Evolutionary conservation across 257 asterid species (phyloP).

Genomic region (Scutellaria barbata): DNA sequence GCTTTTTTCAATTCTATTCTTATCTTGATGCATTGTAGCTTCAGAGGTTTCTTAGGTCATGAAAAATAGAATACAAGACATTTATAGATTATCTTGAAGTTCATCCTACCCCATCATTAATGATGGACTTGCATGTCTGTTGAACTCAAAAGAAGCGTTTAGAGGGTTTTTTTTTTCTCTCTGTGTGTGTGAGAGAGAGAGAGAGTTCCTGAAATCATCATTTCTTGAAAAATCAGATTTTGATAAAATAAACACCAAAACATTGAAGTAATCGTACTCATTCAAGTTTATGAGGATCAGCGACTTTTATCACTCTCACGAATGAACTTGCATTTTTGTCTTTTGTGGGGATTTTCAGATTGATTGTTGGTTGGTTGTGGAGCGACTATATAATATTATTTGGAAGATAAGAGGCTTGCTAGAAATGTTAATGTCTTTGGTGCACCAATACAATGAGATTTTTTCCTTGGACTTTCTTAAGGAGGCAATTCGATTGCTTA

Average conservation of each 20-base stretch:
- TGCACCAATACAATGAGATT: not conserved
- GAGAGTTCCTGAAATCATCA: too few species aligned
- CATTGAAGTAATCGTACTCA: not conserved
- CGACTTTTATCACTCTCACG: not conserved
- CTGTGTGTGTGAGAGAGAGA: not conserved
- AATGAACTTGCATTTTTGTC: not conserved
- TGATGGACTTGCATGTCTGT: not conserved
- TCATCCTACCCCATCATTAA: not conserved
- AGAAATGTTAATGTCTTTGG: not conserved
- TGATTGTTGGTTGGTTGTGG: not conserved
- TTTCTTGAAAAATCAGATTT: not conserved
- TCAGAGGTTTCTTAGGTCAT: not conserved
- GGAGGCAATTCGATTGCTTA: not conserved
- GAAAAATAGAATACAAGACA: not conserved
- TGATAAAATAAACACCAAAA: not conserved
- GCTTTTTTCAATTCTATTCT: not conserved
- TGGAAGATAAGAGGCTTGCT: conserved; percentile 7
- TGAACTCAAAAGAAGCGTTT: not conserved
- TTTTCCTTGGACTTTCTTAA: not conserved
- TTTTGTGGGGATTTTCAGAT: not conserved
- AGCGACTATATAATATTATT: not conserved
- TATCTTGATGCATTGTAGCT: not conserved
- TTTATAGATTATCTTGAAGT: not conserved
- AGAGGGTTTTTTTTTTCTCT: not conserved
- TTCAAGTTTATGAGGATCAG: not conserved